These are phyloP conservation scores for Endotrypanum monterogeii DNA, from an alignment of 208 protist species.

Conservation along the genomic window DNA sequence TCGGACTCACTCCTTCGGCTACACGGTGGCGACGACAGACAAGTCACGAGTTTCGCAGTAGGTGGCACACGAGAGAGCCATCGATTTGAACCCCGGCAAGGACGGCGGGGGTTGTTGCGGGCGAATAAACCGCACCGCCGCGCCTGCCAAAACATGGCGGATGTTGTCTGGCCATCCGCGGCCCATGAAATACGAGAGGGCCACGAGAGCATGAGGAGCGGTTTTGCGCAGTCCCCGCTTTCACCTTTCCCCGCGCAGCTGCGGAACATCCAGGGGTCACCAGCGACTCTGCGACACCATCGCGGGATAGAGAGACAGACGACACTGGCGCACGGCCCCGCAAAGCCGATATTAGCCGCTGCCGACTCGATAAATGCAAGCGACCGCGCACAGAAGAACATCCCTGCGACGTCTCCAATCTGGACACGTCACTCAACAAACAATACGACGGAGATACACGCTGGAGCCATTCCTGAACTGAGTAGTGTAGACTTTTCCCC, in stretches of 20 bases:
- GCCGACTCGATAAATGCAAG: background rate
- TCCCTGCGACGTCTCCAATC: background rate
- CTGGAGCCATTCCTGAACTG: background rate
- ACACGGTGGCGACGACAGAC: slow-evolving; percentile 29
- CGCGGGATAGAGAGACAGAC: slow-evolving; percentile 5
- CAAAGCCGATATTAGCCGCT: background rate
- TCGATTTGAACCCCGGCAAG: background rate
- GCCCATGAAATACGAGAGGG: slow-evolving; percentile 31
- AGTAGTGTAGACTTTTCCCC: background rate
- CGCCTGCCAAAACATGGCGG: slow-evolving; percentile 19
- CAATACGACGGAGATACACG: background rate
- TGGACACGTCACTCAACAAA: background rate
- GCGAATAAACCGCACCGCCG: slow-evolving; percentile 25
- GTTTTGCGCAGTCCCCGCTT: background rate
- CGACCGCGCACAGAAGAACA: background rate
- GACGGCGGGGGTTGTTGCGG: background rate
- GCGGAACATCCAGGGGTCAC: background rate
- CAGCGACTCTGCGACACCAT: background rate
- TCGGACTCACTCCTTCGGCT: slow-evolving; percentile 61
- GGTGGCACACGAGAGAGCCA: slow-evolving; percentile 11
- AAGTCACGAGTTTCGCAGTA: slow-evolving; percentile 7
- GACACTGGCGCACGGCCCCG: background rate
- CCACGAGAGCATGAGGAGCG: background rate
- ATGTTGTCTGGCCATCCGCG: slow-evolving; percentile 24
- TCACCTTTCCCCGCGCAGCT: background rate